phyloP scores from a whole-genome alignment of 208 protist species.

The Acanthamoeba culbertsoni region DNA sequence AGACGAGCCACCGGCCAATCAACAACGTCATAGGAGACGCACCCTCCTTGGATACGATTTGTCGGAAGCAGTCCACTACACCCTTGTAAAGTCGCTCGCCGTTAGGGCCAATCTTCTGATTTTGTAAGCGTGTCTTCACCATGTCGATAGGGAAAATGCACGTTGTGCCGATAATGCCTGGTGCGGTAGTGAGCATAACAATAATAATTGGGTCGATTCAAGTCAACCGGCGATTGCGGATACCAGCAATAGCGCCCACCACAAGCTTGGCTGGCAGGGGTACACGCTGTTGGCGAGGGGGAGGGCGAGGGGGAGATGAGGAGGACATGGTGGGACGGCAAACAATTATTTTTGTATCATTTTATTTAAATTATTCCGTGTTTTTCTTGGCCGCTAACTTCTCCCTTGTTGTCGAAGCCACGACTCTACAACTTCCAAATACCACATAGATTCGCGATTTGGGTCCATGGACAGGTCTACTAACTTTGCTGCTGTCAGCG shows the following conservation, averaged over 20 bases:
- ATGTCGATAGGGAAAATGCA: conserved; percentile 81
- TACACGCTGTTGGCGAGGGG: background rate
- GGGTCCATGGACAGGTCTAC: too few species aligned
- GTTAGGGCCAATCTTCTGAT: conserved; percentile 64
- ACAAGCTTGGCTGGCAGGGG: background rate
- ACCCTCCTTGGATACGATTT: background rate
- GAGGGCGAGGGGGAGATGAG: too few species aligned
- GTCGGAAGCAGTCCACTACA: background rate
- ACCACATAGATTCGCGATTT: too few species aligned
- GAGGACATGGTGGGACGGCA: too few species aligned
- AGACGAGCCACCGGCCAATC: too few species aligned
- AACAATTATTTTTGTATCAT: too few species aligned
- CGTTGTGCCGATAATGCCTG: conserved; percentile 77
- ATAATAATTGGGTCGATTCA: background rate
- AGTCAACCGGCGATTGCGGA: background rate
- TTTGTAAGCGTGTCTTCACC: conserved; percentile 81
- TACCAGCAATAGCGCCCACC: background rate
- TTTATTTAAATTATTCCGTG: too few species aligned
- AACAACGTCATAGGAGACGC: too few species aligned
- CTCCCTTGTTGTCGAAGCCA: too few species aligned
- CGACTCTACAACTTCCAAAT: too few species aligned
- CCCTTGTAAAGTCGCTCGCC: background rate
- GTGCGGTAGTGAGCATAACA: background rate
- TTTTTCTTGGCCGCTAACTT: too few species aligned
- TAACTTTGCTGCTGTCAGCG: too few species aligned